Conservation (phyloP, 2,329 filamentous ascomycete species). For the Aspergillus fischeri region DNA sequence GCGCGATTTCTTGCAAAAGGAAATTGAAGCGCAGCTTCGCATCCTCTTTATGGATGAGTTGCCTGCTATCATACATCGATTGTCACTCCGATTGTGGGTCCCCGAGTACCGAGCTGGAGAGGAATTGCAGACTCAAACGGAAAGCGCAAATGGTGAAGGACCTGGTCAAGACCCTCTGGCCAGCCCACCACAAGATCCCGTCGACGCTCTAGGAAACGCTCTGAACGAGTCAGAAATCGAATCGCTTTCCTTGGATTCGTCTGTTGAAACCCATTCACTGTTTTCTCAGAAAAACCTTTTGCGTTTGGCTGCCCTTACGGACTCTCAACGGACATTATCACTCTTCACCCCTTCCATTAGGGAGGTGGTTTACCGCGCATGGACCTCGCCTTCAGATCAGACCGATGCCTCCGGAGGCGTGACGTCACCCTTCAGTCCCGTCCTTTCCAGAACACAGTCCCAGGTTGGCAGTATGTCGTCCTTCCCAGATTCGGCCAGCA, state of each 20-base stretch:
- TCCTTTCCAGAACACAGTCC: slow-evolving; percentile 61
- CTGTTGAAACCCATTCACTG: slow-evolving; percentile 76
- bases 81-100: slow-evolving; percentile 85
- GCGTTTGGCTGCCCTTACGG: slow-evolving; percentile 73
- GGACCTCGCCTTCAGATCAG: slow-evolving; percentile 74
- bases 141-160: slow-evolving; percentile 53
- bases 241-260: slow-evolving; percentile 71
- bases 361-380: slow-evolving; percentile 87
- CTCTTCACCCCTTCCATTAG: slow-evolving; percentile 87
- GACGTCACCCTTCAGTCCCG: slow-evolving; percentile 42
- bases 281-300: slow-evolving; percentile 95
- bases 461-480: slow-evolving; percentile 65
- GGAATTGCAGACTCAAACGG: slow-evolving; percentile 50
- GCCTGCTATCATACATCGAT: slow-evolving; percentile 88
- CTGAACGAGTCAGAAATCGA: slow-evolving; percentile 72
- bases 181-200: slow-evolving; percentile 74
- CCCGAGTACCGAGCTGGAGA: slow-evolving; percentile 75
- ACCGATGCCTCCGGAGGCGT: slow-evolving; percentile 50
- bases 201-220: slow-evolving; percentile 74
- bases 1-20: slow-evolving; percentile 90
- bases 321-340: slow-evolving; percentile 86
- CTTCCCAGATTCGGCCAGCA: slow-evolving; percentile 67
- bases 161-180: slow-evolving; percentile 73
- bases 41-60: slow-evolving; percentile 97
- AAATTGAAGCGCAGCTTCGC: slow-evolving; percentile 88